Conservation (phyloP, 352 stramenopile genomes). For the Peronospora destructor region DNA sequence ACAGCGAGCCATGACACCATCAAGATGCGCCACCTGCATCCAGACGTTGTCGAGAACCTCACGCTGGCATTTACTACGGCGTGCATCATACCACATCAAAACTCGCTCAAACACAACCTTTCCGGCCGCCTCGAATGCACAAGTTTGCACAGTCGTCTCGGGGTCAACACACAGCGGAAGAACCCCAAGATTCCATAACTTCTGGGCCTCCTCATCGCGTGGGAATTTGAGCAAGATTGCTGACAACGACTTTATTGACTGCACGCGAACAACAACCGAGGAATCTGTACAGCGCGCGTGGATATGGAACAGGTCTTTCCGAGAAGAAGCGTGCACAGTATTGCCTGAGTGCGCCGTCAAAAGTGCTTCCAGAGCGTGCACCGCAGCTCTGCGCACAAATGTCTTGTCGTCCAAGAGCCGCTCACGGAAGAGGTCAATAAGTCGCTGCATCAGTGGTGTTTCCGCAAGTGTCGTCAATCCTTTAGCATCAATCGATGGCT, state of each 20-base stretch:
- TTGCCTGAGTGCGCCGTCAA: conserved; percentile 43
- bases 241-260: conserved; percentile 78
- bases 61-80: conserved; percentile 26
- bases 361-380: conserved; percentile 73
- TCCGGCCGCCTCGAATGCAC: conserved; percentile 49
- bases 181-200: conserved; percentile 79
- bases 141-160: conserved; percentile 67
- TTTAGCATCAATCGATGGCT: conserved; percentile 19
- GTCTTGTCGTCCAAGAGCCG: conserved; percentile 76
- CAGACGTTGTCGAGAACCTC: conserved; percentile 42
- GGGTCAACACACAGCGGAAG: conserved; percentile 76
- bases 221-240: conserved; percentile 69
- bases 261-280: conserved; percentile 71
- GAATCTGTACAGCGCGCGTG: conserved; percentile 67
- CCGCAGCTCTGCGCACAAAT: conserved; percentile 67
- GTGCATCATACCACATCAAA: conserved; percentile 45
- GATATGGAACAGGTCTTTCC: conserved; percentile 68
- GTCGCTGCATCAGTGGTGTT: conserved; percentile 54
- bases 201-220: conserved; percentile 58
- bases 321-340: conserved; percentile 43
- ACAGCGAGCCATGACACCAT: conserved; percentile 72
- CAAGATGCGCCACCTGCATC: conserved; percentile 59
- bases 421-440: conserved; percentile 71
- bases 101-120: conserved; percentile 62
- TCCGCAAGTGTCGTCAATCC: conserved; percentile 36